Percentiles rank a stretch among this genome's conserved stretches.
Conservation (phyloP, 768 basidiomycete genomes). For the Xerocomellus chrysenteron region DNA sequence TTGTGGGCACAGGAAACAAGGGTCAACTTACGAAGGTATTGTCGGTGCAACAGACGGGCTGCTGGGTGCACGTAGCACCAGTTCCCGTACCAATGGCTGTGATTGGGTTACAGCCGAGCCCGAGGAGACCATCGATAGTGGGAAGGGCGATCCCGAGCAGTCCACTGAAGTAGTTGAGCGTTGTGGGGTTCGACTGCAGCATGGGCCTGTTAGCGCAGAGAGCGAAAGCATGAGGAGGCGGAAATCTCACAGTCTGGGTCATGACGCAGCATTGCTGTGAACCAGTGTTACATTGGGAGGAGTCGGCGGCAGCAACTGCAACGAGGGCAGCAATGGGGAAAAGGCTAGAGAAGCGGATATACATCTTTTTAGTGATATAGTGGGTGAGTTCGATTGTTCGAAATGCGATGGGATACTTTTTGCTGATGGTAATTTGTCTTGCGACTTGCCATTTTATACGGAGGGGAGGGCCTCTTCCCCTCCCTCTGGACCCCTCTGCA, state of each 20-base stretch:
- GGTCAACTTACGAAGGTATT: slow-evolving; percentile 3
- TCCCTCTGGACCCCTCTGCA: background rate
- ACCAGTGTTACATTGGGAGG: slow-evolving; percentile 10
- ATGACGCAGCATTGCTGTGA: slow-evolving; percentile 3
- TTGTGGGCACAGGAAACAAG: background rate
- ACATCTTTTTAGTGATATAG: slow-evolving; percentile 3
- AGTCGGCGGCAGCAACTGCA: background rate
- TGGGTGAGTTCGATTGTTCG: background rate
- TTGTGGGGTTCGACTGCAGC: background rate
- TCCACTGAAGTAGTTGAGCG: background rate
- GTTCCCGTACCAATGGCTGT: background rate
- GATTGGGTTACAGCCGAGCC: slow-evolving; percentile 1
- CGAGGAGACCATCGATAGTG: background rate
- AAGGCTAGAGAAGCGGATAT: background rate
- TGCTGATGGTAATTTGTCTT: background rate
- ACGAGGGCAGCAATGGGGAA: slow-evolving; percentile 13
- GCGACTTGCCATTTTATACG: slow-evolving; percentile 10
- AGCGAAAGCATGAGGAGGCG: too few relatives aligned
- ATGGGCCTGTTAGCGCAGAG: background rate
- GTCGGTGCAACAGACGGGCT: slow-evolving; percentile 16
- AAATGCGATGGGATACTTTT: background rate
- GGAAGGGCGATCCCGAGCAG: background rate
- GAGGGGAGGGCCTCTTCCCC: too few relatives aligned
- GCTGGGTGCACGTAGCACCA: background rate
- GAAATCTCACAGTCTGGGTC: background rate